Percentiles rank a stretch among this genome's conserved stretches.
Evolutionary conservation across 2,329 filamentous ascomycete species (phyloP).

Genomic region (Penicillium sp.): DNA sequence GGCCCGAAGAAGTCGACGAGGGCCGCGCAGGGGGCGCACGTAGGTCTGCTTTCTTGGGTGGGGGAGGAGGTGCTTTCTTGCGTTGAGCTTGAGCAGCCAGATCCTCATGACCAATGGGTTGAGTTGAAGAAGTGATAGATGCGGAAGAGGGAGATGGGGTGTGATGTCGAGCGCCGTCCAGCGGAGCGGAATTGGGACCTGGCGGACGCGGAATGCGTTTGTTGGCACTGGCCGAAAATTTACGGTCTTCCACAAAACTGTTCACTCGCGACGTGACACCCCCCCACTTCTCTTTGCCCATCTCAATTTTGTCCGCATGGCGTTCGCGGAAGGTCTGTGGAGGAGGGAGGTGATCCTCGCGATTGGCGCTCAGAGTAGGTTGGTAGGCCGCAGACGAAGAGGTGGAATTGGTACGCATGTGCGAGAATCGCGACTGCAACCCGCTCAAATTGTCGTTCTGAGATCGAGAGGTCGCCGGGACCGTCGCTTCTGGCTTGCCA

Average conservation of each 20-base stretch:
- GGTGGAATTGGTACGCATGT: conserved; percentile 41
- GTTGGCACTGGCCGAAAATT: conserved; percentile 21
- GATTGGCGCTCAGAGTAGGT: conserved; percentile 56
- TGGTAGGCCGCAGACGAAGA: conserved; percentile 21
- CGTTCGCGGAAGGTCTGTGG: conserved; percentile 54
- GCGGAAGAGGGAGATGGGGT: background rate
- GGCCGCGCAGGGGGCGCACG: conserved; percentile 32
- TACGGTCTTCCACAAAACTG: conserved; percentile 40
- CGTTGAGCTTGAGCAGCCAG: conserved; percentile 17
- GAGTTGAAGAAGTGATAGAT: background rate
- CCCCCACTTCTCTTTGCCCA: conserved; percentile 54
- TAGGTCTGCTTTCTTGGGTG: conserved; percentile 51
- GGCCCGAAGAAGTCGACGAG: conserved; percentile 19
- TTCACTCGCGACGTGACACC: conserved; percentile 40
- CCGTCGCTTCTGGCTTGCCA: conserved; percentile 37
- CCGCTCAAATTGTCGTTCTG: conserved; percentile 51
- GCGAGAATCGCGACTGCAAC: conserved; percentile 62
- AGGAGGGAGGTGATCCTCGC: conserved; percentile 48
- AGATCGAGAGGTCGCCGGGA: conserved; percentile 15
- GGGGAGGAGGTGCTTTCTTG: conserved; percentile 50
- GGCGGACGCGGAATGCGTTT: conserved; percentile 24
- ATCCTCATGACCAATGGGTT: conserved; percentile 11
- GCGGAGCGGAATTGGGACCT: conserved; percentile 10
- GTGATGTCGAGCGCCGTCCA: background rate
- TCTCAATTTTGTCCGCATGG: conserved; percentile 60